phyloP scores from a whole-genome alignment of 139 green algal species.

The Astrephomene gubernaculifera region DNA sequence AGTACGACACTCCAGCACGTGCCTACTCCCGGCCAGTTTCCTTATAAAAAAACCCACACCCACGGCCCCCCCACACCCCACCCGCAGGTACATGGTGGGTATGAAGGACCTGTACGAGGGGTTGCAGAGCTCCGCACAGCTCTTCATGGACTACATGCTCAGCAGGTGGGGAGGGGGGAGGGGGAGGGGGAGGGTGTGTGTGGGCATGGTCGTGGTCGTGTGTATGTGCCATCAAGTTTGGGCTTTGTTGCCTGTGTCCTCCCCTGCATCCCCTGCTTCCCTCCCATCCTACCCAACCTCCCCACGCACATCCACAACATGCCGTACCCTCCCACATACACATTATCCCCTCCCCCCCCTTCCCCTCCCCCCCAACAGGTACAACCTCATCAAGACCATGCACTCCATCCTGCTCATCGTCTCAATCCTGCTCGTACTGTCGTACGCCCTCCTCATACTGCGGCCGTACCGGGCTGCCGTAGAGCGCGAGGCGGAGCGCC shows the following conservation, averaged over 20 bases:
- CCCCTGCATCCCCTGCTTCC: no score
- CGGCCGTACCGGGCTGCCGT: slow-evolving; percentile 14
- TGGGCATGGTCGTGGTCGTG: no score
- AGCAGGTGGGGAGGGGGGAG: neutral
- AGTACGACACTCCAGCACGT: no score
- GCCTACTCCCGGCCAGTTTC: neutral
- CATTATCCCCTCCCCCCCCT: neutral
- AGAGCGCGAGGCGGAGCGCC: neutral
- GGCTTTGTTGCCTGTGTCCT: no score
- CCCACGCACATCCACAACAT: neutral
- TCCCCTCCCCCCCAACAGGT: neutral
- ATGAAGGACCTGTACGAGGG: slow-evolving; percentile 47
- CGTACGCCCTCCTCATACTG: neutral
- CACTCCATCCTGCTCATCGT: slow-evolving; percentile 36
- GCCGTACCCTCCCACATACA: neutral
- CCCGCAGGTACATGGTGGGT: slow-evolving; percentile 36
- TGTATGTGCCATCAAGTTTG: no score
- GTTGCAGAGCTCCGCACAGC: slow-evolving; percentile 18
- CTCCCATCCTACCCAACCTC: neutral
- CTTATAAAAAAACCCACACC: neutral
- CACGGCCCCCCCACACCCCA: neutral
- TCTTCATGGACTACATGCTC: slow-evolving; percentile 33
- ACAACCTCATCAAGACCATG: slow-evolving; percentile 1
- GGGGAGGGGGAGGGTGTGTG: neutral
- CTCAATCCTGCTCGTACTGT: neutral